Percentiles rank a stretch among this genome's conserved stretches.
Evolutionary conservation across 306 rosid genomes (phyloP).

Genomic region (Dryas alaskensis): DNA sequence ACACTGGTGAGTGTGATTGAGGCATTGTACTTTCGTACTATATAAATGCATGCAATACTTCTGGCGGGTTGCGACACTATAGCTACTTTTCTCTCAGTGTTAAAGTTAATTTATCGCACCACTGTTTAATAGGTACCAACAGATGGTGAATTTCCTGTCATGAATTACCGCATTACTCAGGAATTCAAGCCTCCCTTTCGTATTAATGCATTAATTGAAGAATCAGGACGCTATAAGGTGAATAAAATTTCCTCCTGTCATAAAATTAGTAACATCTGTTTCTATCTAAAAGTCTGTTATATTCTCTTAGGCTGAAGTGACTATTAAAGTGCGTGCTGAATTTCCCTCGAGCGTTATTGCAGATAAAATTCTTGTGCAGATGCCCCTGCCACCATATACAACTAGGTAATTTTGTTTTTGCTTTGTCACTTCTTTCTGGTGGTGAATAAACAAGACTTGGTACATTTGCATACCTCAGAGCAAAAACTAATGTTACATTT

Average conservation of each 20-base stretch:
- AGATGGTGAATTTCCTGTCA: constrained; percentile 92
- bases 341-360: constrained; percentile 70
- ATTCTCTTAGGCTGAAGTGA: constrained; percentile 71
- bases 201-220: constrained; percentile 79
- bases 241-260: constrained; percentile 21
- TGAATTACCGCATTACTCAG: constrained; percentile 93
- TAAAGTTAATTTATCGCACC: constrained; percentile 19
- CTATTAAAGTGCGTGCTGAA: constrained; percentile 75
- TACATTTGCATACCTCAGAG: not conserved
- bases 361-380: constrained; percentile 60
- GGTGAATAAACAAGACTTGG: not conserved
- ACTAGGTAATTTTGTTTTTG: constrained; percentile 54
- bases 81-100: constrained; percentile 5
- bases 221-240: constrained; percentile 75
- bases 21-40: not conserved
- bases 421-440: constrained; percentile 13
- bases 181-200: constrained; percentile 86
- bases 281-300: constrained; percentile 19
- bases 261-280: constrained; percentile 13
- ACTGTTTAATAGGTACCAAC: constrained; percentile 65
- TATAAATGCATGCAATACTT: constrained; percentile 6
- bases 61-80: not conserved
- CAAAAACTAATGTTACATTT: not conserved
- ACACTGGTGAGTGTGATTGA: constrained; percentile 56
- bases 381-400: constrained; percentile 81